Evolutionary conservation across 331 rosid genomes (phyloP).

Genomic region (Arachis monticola): DNA sequence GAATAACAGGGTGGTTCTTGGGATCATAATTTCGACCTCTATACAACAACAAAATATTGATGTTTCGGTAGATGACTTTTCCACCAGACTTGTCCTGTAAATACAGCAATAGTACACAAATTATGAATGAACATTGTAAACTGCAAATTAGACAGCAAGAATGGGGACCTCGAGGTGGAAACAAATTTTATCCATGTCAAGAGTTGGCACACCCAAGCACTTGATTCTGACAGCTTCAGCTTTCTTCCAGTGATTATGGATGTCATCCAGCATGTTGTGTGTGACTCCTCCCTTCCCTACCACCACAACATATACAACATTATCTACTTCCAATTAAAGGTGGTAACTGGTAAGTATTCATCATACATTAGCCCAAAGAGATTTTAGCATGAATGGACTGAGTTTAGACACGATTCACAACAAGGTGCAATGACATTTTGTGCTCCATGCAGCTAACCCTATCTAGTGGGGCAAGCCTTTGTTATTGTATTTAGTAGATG

Average conservation of each 20-base stretch:
- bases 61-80: constrained; percentile 63
- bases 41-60: constrained; percentile 72
- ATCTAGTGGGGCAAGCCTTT: too few relatives aligned
- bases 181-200: constrained; percentile 89
- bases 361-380: not conserved
- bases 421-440: too few relatives aligned
- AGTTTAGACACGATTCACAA: too few relatives aligned
- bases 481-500: not conserved
- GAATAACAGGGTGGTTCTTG: constrained; percentile 68
- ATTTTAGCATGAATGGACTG: not conserved
- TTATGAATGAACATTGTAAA: not conserved
- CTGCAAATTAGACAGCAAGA: constrained; percentile 14
- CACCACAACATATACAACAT: constrained; percentile 35
- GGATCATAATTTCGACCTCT: constrained; percentile 84
- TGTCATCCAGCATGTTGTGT: constrained; percentile 89
- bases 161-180: constrained; percentile 83
- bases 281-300: constrained; percentile 91
- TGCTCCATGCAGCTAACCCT: too few relatives aligned
- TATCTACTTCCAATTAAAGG: constrained; percentile 14
- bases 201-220: constrained; percentile 94
- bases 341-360: not conserved
- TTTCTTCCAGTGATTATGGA: constrained; percentile 90
- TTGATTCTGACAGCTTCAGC: constrained; percentile 97
- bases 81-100: constrained; percentile 86
- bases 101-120: constrained; percentile 39